Base-by-base conservation (phyloP, 768 basidiomycete genomes). In the Peribolospora kevripleyi region DNA sequence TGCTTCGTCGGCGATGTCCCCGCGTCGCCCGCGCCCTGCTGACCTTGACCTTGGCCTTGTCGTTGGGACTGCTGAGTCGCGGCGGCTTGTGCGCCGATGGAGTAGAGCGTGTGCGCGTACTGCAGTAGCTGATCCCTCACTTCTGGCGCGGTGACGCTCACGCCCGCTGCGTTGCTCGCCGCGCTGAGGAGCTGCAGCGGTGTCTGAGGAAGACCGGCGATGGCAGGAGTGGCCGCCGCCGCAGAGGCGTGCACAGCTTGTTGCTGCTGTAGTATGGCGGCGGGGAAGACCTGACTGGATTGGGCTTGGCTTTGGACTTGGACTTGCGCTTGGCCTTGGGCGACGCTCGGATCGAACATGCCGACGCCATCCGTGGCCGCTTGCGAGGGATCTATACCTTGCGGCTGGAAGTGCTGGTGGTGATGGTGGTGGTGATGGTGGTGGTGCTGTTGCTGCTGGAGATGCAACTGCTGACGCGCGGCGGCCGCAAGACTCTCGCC, bases 101-200 rank as follows among this genome's bases (percentile, higher is more conserved):
- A 25, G 55, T 62, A 62, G 3, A 55, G 50, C 11, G 54, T 45
- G 50, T 62, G 61, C 13, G 59, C 61, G 53, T 57, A 60, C 9
- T 51, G 25, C 46, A 62, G 59, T 38, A 62, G 51, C 43, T 54
- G 51, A 51, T 62, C 58, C 10, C 61, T 48, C 40, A 58, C 57
- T n/a, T 53, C 38, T 7, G 57, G 57, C 7, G 57, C 25, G 25
- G 25, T 25, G 1, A 25, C 25, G 25, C 25, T 25, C 25, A 25
- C 25, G 25, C 25, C 25, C 25, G 25, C 25, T 1, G 25, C 25
- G 25, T 25, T 48, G 40, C 51, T 38, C 7, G 53, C 48, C 46
- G 45, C 50, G 1, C 54, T 42, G 25, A 25, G 25, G 25, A 25
- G 25, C 25, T 42, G 36, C 50, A 54, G 43, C 55, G 55, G 40